phyloP scores from a whole-genome alignment of 176 grass and related monocot species.

The Avena insularis region DNA sequence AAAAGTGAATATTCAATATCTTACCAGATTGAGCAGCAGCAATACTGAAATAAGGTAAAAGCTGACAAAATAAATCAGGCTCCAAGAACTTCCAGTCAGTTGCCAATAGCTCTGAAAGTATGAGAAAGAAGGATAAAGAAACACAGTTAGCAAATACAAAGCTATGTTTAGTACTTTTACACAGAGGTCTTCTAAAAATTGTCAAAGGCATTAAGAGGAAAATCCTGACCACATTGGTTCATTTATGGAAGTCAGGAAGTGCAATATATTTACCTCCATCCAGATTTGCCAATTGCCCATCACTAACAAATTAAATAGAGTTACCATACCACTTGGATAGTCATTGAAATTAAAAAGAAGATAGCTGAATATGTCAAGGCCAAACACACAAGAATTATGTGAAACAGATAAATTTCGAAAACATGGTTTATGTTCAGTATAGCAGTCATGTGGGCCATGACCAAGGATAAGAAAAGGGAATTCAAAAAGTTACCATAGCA shows the following conservation, averaged over 20 bases:
- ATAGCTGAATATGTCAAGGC: slow-evolving; percentile 83
- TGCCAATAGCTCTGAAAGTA: slow-evolving; percentile 83
- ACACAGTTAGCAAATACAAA: slow-evolving; percentile 33
- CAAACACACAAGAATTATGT: slow-evolving; percentile 27
- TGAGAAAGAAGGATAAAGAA: slow-evolving; percentile 35
- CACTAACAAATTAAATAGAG: slow-evolving; percentile 96
- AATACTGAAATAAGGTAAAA: slow-evolving; percentile 94
- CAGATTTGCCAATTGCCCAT: slow-evolving; percentile 94
- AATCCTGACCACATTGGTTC: neutral
- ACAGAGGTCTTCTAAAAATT: slow-evolving; percentile 12
- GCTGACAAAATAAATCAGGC: slow-evolving; percentile 88
- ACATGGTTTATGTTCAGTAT: slow-evolving; percentile 17
- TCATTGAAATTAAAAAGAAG: slow-evolving; percentile 99
- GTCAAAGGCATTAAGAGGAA: slow-evolving; percentile 18
- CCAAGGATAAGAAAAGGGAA: neutral
- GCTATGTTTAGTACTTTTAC: neutral
- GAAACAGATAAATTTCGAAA: slow-evolving; percentile 30
- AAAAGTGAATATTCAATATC: slow-evolving; percentile 18
- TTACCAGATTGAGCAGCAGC: slow-evolving; percentile 96
- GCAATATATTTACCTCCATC: slow-evolving; percentile 80
- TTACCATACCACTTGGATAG: slow-evolving; percentile 98
- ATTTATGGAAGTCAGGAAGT: slow-evolving; percentile 1
- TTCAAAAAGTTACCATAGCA: neutral
- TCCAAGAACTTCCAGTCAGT: slow-evolving; percentile 93
- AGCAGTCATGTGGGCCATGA: slow-evolving; percentile 22